phyloP scores from a whole-genome alignment of 768 basidiomycete species.

The Clathrus columnatus region DNA sequence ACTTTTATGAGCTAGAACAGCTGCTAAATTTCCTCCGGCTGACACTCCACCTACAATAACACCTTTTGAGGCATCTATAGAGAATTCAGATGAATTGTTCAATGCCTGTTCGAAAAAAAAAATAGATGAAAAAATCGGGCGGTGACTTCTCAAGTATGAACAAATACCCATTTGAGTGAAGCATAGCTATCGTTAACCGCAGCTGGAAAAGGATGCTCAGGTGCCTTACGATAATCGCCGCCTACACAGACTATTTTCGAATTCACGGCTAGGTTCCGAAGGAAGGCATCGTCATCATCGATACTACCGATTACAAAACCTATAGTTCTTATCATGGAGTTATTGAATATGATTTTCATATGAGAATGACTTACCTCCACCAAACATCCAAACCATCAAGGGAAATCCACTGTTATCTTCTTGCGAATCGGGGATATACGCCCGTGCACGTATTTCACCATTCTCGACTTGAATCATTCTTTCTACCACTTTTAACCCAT shows the following conservation, averaged over 20 bases:
- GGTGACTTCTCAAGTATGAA: too few species aligned
- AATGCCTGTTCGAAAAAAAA: conserved; percentile 6
- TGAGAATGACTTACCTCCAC: background rate
- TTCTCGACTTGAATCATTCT: background rate
- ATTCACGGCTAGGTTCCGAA: conserved; percentile 14
- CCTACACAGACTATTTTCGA: conserved; percentile 14
- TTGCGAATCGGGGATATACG: background rate
- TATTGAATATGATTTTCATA: background rate
- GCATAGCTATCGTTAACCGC: conserved; percentile 17
- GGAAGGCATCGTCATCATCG: conserved; percentile 15
- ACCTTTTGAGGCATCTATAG: conserved; percentile 15
- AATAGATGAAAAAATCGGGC: background rate
- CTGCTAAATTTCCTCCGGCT: conserved; percentile 18
- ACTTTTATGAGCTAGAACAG: conserved; percentile 16
- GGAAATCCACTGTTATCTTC: background rate
- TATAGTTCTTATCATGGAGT: background rate
- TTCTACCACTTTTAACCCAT: background rate
- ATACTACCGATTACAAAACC: conserved; percentile 11
- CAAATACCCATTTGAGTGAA: conserved; percentile 19
- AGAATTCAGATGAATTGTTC: conserved; percentile 9
- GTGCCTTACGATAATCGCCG: conserved; percentile 15
- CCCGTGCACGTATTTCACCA: background rate
- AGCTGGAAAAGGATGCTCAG: conserved; percentile 16
- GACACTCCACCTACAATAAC: conserved; percentile 21
- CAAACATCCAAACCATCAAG: background rate